Percentiles rank a stretch among this genome's conserved stretches.
Conservation (phyloP, 192 early-diverging fungal species). For the Obelidium mucronatum region DNA sequence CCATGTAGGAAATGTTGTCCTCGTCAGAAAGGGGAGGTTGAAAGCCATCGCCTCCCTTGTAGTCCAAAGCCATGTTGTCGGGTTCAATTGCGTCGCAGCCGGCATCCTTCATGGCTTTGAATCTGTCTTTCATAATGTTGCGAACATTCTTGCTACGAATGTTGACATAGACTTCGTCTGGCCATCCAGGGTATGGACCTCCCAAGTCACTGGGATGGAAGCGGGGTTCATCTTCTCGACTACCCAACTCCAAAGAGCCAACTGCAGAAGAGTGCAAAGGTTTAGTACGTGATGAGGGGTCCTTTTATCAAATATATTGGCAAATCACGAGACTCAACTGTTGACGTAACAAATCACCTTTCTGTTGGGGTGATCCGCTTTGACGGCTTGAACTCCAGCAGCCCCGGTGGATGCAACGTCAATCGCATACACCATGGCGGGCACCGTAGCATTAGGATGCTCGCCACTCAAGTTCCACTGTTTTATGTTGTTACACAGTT, state of each 20-base stretch:
- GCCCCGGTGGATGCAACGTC: neutral
- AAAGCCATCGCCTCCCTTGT: neutral
- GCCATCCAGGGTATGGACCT: constrained; percentile 29
- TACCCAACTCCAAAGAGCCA: neutral
- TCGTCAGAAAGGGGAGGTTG: constrained; percentile 16
- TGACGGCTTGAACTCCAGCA: too few relatives aligned
- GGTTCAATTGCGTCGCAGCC: constrained; percentile 40
- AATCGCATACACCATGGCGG: neutral
- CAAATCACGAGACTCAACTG: neutral
- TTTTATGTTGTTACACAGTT: too few relatives aligned
- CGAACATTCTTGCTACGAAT: constrained; percentile 4
- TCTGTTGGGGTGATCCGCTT: neutral
- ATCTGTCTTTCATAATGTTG: constrained; percentile 12
- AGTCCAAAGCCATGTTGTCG: constrained; percentile 38
- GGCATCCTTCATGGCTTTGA: constrained; percentile 11
- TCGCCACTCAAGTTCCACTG: too few relatives aligned
- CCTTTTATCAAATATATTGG: neutral
- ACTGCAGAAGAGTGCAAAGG: too few relatives aligned
- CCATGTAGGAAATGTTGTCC: constrained; percentile 14
- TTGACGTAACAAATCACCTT: constrained; percentile 32
- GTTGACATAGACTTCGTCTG: constrained; percentile 29
- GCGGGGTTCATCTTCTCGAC: constrained; percentile 1
- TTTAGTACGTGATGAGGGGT: too few relatives aligned
- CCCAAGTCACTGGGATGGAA: constrained; percentile 21
- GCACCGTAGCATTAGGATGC: neutral